Evolutionary conservation across 208 protist genomes (phyloP).

Genomic region (Trypanosoma melophagium): DNA sequence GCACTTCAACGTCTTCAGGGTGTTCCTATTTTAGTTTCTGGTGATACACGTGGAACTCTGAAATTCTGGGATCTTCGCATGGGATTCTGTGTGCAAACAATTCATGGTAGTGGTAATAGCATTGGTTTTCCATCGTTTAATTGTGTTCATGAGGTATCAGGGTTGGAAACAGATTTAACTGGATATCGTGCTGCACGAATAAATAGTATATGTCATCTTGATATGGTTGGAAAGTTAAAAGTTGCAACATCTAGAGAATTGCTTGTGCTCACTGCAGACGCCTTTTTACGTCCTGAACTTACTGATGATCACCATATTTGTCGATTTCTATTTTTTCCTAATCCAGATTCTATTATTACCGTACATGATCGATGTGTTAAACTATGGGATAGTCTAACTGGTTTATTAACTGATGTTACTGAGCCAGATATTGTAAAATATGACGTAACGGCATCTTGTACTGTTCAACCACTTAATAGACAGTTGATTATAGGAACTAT

Average conservation of each 20-base stretch:
- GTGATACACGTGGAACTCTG: slow-evolving; percentile 41
- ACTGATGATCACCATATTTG: slow-evolving; percentile 42
- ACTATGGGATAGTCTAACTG: slow-evolving; percentile 38
- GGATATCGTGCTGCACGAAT: background rate
- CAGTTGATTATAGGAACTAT: slow-evolving; percentile 49
- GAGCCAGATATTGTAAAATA: slow-evolving; percentile 26
- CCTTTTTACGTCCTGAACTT: slow-evolving; percentile 34
- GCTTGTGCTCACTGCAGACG: slow-evolving; percentile 27
- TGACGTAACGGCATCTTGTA: slow-evolving; percentile 42
- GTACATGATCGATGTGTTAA: slow-evolving; percentile 45
- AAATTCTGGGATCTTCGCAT: slow-evolving; percentile 72
- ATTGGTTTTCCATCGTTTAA: too few relatives aligned
- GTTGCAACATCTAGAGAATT: slow-evolving; percentile 34
- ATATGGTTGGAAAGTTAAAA: slow-evolving; percentile 23
- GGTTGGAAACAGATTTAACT: background rate
- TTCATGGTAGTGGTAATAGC: background rate
- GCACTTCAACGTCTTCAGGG: slow-evolving; percentile 28
- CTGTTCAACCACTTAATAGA: slow-evolving; percentile 40
- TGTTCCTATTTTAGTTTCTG: slow-evolving; percentile 42
- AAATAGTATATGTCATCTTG: slow-evolving; percentile 36
- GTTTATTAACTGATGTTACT: slow-evolving; percentile 36
- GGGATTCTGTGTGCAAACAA: slow-evolving; percentile 40
- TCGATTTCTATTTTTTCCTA: slow-evolving; percentile 52
- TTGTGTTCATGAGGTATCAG: background rate
- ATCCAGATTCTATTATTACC: slow-evolving; percentile 34